phyloP scores from a whole-genome alignment of 2,329 filamentous ascomycete species.

The Tolypocladium cylindrosporum region DNA sequence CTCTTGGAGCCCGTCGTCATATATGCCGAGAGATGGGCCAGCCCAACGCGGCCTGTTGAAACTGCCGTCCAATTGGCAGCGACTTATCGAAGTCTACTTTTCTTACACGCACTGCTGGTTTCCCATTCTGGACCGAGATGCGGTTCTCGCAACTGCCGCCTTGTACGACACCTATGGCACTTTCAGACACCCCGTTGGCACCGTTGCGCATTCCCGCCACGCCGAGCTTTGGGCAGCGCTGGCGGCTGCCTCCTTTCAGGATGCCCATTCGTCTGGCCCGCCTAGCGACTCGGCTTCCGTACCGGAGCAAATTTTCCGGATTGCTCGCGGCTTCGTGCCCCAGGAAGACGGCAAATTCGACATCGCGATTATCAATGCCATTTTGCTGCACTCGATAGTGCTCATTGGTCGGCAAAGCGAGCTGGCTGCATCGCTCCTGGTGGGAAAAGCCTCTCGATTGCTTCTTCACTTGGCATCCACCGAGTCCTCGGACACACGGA shows the following conservation, averaged over 20 bases:
- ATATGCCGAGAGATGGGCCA: not conserved
- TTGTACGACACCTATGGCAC: slow-evolving; percentile 28
- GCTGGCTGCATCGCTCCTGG: slow-evolving; percentile 50
- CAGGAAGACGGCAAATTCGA: slow-evolving; percentile 36
- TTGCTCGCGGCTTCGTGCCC: slow-evolving; percentile 39
- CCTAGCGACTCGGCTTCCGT: slow-evolving; percentile 2
- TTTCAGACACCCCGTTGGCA: slow-evolving; percentile 14
- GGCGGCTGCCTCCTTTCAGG: slow-evolving; percentile 46
- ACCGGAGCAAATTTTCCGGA: slow-evolving; percentile 33
- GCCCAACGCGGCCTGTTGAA: not conserved
- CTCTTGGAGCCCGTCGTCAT: not conserved
- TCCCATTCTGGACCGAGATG: slow-evolving; percentile 59
- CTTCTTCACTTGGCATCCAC: slow-evolving; percentile 20
- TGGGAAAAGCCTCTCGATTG: slow-evolving; percentile 49
- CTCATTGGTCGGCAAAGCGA: slow-evolving; percentile 50
- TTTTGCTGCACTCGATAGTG: slow-evolving; percentile 51
- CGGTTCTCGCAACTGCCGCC: slow-evolving; percentile 39
- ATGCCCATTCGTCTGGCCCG: slow-evolving; percentile 17
- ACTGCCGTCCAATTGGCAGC: slow-evolving; percentile 45
- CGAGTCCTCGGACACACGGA: slow-evolving; percentile 1
- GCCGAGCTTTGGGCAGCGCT: slow-evolving; percentile 52
- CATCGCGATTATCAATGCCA: slow-evolving; percentile 21
- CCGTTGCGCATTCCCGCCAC: slow-evolving; percentile 27
- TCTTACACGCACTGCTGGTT: slow-evolving; percentile 70
- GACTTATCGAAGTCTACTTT: slow-evolving; percentile 62